Base-by-base conservation (phyloP, 345 rosid species). In the Mallotus nudiflorus region DNA sequence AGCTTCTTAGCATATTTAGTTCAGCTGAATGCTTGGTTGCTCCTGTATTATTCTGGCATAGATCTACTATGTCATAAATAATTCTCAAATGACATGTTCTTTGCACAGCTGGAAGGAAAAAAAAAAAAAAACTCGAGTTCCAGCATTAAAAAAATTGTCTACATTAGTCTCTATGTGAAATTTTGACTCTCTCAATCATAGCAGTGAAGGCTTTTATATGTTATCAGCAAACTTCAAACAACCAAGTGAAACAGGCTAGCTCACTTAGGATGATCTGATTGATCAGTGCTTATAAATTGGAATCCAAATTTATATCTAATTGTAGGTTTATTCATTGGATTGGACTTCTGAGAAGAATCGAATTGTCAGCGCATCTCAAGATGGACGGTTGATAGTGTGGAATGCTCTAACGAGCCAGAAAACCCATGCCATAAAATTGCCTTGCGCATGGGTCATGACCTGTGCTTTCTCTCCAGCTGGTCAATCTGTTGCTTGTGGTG, bases 361-460 rank as follows among this genome's bases (percentile, higher is more conserved):
- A 33, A 87, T 95, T 27, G 98, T 95, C 8, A 92, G 99, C 77
- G 99, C 97, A 46, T 92, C 99, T 19, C 97, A 92, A 79, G 99
- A 92, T 67, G 98, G 99, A 45, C 75, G 97, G 61, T 77, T 95
- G 63, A 92, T 95, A 6, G 97, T 95, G 68, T 92, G 99, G 99
- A 95, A 95, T 72, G 97, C 97, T 64, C 80, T 86, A 55, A 92
- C 99, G 11, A 95, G 99, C 79, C 99, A 92, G 86, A 95, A 95
- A 84, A 90, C 89, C 62, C 97, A 95, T 76, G 92, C 96, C 51
- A 95, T 95, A 35, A 95, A 91, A 76, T 90, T 96, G 61, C 98
- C 97, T 61, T 92, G 97, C 75, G 95, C 98, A 1, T 91, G 97
- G 96, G 97, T 95, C 74, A 95, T 91, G 99, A 87, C 99, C 12